Base-by-base conservation (phyloP, 2,329 filamentous ascomycete species). In the Aureobasidium vineae region DNA sequence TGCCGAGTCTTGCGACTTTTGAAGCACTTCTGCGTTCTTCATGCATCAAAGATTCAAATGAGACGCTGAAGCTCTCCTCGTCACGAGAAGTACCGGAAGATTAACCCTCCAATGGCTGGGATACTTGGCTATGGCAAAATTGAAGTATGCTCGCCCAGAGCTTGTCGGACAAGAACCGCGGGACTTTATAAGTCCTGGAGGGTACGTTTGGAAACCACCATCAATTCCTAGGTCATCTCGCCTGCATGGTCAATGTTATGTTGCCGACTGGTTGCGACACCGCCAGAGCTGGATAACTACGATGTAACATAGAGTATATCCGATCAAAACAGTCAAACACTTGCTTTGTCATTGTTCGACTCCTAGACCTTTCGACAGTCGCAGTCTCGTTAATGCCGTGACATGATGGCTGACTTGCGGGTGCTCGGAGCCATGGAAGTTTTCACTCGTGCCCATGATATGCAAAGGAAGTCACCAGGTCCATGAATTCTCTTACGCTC, bases 1-100 rank as follows among this genome's bases (percentile, higher is more conserved):
- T 31, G 83, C 79, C 1, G 79, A 75, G 67, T 82, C 83, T 63
- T 91, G 89, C 75, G 87, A 90, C 75, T 92, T 89, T 88, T 66
- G 63, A 66, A 38, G n/a, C 2, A 11, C 5, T 7, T 21, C 3
- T 6, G 19, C 31, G 23, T 21, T 13, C 21, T 8, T 10, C 2
- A 8, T 26, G 52, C 3, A 8, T 8, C 5, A 10, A 21, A 28
- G 8, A 28, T 15, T 31, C 6, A 10, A 40, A 36, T 13, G 11
- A n/a, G n/a, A 19, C 16, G 2, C 7, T 5, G 33, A 5, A 16
- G n/a, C 13, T 40, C n/a, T 40, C 6, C 2, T 40, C 2, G 10
- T n/a, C 19, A 21, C 15, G 33, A 6, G 26, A 5, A 40, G n/a
- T 1, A 19, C 15, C 8, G 7, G 23, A 41, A 13, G 23, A n/a